Evolutionary conservation across 2,329 filamentous ascomycete genomes (phyloP).

Genomic region (Calonectria multiphialidica): DNA sequence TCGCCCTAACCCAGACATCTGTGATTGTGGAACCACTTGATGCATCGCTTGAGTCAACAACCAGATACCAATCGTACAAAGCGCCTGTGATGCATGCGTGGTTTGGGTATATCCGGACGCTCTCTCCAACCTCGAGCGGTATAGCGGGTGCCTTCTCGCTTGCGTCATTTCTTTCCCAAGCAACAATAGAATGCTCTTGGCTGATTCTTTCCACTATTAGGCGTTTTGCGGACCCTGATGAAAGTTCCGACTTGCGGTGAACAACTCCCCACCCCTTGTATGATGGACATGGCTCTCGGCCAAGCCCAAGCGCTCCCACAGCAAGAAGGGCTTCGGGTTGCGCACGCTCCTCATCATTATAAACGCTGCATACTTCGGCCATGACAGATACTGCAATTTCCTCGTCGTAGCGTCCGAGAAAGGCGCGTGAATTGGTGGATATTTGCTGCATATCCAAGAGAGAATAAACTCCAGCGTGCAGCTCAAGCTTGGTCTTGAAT

Average conservation of each 20-base stretch:
- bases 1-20: slow-evolving; percentile 72
- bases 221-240: slow-evolving; percentile 4
- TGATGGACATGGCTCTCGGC: slow-evolving; percentile 69
- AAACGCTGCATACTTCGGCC: slow-evolving; percentile 72
- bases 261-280: slow-evolving; percentile 74
- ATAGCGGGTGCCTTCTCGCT: slow-evolving; percentile 33
- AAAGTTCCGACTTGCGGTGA: slow-evolving; percentile 44
- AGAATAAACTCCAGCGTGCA: slow-evolving; percentile 76
- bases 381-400: slow-evolving; percentile 69
- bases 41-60: slow-evolving; percentile 53
- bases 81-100: slow-evolving; percentile 74
- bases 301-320: slow-evolving; percentile 69
- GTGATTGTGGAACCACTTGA: slow-evolving; percentile 58
- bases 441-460: slow-evolving; percentile 75
- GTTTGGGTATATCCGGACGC: slow-evolving; percentile 67
- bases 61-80: slow-evolving; percentile 71
- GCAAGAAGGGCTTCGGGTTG: slow-evolving; percentile 67
- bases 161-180: slow-evolving; percentile 54
- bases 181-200: slow-evolving; percentile 73
- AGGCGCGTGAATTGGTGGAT: slow-evolving; percentile 61
- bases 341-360: slow-evolving; percentile 53
- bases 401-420: slow-evolving; percentile 44
- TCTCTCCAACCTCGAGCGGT: slow-evolving; percentile 58
- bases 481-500: slow-evolving; percentile 56
- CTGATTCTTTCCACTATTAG: slow-evolving; percentile 72